Base-by-base conservation (phyloP, 1,284 basidiomycete species). In the Xanthoconium separans region DNA sequence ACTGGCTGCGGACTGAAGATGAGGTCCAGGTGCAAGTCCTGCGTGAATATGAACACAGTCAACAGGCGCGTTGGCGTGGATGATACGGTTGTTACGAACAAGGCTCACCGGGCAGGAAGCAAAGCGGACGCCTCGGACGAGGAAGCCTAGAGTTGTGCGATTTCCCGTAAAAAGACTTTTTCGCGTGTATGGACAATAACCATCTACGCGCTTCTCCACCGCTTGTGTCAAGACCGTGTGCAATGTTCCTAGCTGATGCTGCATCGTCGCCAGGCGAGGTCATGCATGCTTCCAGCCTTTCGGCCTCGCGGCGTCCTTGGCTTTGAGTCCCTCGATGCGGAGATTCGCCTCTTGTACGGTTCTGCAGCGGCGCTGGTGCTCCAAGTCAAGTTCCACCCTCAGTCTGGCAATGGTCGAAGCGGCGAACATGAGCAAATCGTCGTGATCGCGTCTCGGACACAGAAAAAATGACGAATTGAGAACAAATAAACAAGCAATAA, bases 261-360 rank as follows among this genome's bases (percentile, higher is more conserved):
- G 52, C 61, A 6, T 15, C 8, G 5, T 42, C 47, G 8, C 47
- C 43, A 4, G 50, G 50, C 8, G 51, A 57, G 10, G 24, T 55
- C 6, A 75, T 56, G 49, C 69, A 73, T 2, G 60, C 63, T 57
- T 80, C 77, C 6, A 85, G 70, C 55, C 83, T 80, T 0, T 77
- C 76, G 42, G 85, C 84, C 83, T 74, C 7, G 75, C 74, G 0
- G 83, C 80, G 6, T 86, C 65, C 61, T 78, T 78, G 1, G 83
- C 80, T 51, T 80, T 75, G 3, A 87, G 73, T 11, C 71, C 65
- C 8, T 75, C 63, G 34, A 82, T 75, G 43, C 75, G 74, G 1
- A 69, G 61, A 49, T 80, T 77, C 0, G 75, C 72, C 9, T 70
- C 64, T 37, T 74, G 69, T 12, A 69, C 72, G 1, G 74, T 77